phyloP scores from a whole-genome alignment of 2,329 filamentous ascomycete genomes.

The Verruconis gallopava region DNA sequence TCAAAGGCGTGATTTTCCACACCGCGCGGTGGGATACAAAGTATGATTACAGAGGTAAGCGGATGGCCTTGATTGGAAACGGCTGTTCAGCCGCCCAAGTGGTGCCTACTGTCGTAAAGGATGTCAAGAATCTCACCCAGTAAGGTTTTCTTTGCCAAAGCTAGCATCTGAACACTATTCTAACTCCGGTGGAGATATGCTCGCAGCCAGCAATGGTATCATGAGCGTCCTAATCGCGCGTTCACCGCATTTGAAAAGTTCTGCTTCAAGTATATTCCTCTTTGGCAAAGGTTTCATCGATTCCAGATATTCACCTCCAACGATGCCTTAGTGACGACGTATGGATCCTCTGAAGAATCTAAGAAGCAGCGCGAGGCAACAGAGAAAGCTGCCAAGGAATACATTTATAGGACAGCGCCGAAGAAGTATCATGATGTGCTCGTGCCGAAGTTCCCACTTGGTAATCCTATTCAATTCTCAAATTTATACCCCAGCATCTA shows the following conservation, averaged over 20 bases:
- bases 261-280: constrained; percentile 24
- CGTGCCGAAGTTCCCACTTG: constrained; percentile 48
- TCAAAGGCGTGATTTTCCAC: constrained; percentile 19
- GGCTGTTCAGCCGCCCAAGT: constrained; percentile 22
- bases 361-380: constrained; percentile 28
- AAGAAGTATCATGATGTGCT: constrained; percentile 48
- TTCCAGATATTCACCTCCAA: constrained; percentile 12
- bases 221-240: constrained; percentile 21
- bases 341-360: constrained; percentile 28
- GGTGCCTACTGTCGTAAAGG: constrained; percentile 16
- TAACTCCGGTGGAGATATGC: too few species aligned
- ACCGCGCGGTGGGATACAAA: constrained; percentile 19
- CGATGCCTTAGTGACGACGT: constrained; percentile 11
- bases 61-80: constrained; percentile 21
- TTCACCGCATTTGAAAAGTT: constrained; percentile 20
- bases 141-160: constrained; percentile 10
- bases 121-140: constrained; percentile 17
- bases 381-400: constrained; percentile 27
- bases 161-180: neutral
- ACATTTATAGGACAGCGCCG: constrained; percentile 39
- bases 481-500: too few species aligned
- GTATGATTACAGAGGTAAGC: constrained; percentile 16
- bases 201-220: constrained; percentile 21
- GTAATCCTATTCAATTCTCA: too few species aligned
- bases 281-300: constrained; percentile 12